Evolutionary conservation across 2,329 filamentous ascomycete genomes (phyloP).

Genomic region (Apiospora saccharicola): DNA sequence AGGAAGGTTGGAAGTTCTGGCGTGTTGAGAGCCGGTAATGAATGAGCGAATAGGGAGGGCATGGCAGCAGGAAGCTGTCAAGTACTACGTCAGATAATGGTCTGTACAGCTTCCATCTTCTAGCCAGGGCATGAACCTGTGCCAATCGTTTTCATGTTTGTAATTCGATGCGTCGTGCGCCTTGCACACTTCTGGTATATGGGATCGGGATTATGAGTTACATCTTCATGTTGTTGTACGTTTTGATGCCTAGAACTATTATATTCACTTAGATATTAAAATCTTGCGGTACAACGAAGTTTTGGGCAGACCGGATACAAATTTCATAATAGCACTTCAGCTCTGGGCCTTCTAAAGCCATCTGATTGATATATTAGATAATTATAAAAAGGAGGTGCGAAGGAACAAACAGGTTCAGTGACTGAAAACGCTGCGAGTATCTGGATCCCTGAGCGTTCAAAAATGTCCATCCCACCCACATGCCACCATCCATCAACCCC

Average conservation of each 20-base stretch:
- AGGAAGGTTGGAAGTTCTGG: conserved; percentile 91
- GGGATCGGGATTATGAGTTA: neutral
- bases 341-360: neutral
- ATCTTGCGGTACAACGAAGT: neutral
- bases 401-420: neutral
- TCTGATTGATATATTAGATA: neutral
- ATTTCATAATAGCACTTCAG: neutral
- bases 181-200: neutral
- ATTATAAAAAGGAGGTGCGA: neutral
- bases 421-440: neutral
- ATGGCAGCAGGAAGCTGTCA: neutral
- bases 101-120: neutral
- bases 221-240: neutral
- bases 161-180: neutral
- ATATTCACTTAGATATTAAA: neutral
- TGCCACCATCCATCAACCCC: conserved; percentile 25
- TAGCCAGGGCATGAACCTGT: neutral
- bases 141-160: neutral
- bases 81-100: neutral
- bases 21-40: conserved; percentile 60
- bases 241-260: neutral
- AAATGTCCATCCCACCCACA: conserved; percentile 14
- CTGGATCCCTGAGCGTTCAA: neutral
- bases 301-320: neutral
- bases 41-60: neutral